Evolutionary conservation across 2,329 filamentous ascomycete species (phyloP).

Genomic region (Aspergillus tubingensis): DNA sequence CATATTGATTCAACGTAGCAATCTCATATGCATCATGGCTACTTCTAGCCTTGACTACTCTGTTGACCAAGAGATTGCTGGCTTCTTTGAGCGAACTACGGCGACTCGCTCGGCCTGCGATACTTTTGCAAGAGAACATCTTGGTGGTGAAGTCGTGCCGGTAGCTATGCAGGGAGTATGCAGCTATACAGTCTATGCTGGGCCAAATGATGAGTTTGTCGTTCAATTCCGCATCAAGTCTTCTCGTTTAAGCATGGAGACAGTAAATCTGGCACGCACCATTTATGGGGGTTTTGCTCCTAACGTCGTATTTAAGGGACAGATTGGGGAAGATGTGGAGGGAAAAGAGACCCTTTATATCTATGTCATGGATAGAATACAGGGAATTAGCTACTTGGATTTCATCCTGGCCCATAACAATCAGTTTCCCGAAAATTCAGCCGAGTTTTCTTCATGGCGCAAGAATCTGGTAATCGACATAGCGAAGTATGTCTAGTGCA

Average conservation of each 20-base stretch:
- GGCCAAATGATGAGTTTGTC: conserved; percentile 35
- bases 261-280: conserved; percentile 27
- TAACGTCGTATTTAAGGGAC: conserved; percentile 29
- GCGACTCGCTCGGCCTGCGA: conserved; percentile 21
- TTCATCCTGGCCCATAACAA: conserved; percentile 38
- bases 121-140: conserved; percentile 29
- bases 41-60: conserved; percentile 15
- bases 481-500: conserved; percentile 25
- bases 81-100: conserved; percentile 24
- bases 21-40: background rate
- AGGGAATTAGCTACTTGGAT: conserved; percentile 40
- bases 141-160: conserved; percentile 33
- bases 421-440: conserved; percentile 37
- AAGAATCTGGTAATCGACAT: conserved; percentile 42
- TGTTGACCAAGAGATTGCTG: conserved; percentile 20
- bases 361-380: conserved; percentile 38
- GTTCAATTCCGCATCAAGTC: conserved; percentile 44
- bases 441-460: conserved; percentile 34
- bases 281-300: conserved; percentile 38
- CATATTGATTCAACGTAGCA: too few species aligned
- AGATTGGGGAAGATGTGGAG: conserved; percentile 28
- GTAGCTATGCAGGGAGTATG: conserved; percentile 42
- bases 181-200: conserved; percentile 47
- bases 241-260: conserved; percentile 36
- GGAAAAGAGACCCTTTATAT: conserved; percentile 38